Base-by-base conservation (phyloP, 306 rosid genomes). In the Lathyrus tuberosus region DNA sequence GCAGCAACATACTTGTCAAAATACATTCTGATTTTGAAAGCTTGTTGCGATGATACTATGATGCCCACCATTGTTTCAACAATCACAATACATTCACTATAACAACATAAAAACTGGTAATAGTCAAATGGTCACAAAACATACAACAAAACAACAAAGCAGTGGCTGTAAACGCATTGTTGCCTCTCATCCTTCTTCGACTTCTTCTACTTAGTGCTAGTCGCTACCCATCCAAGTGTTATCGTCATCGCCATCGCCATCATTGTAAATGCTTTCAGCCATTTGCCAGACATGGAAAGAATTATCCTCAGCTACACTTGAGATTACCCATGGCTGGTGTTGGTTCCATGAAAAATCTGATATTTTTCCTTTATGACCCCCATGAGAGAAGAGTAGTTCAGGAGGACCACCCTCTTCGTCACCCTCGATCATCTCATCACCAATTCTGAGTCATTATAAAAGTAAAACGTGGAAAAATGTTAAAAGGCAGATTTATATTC, bases 331-430 rank as follows among this genome's bases (percentile, higher is more conserved):
- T 62, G 95, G 92, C 76, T 69, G 86, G 20, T 88, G 48, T 70
- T 49, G 77, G 84, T 94, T 91, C 99, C 99, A 94, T 6, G 91
- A 87, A 76, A 91, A 88, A 74, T 94, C 99, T 12, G 99, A 91
- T 73, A 94, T 90, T 80, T 88, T 94, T 12, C 95, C 92, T 67
- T 82, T 91, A 74, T 94, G 99, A 60, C 99, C 96, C 13, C 89
- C 96, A 2, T 94, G 99, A 4, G 95, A 83, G 70, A 94, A 94
- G 14, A 87, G 84, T 60, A 94, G 91, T 78, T 94, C 99, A 3
- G 97, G 87, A 24, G 99, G 97, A 9, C 95, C 97, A 6, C 90
- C 97, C 1, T 94, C 97, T 3, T 80, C 86, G 18, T 94, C 99
- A 71, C 95, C 97, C 30, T 88, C 97, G 26, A 41, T 59, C 75